Percentiles rank a stretch among this genome's conserved stretches.
These are phyloP conservation scores for Apiotrichum mycotoxinovorans DNA, from an alignment of 1,284 basidiomycete species.

Conservation along the genomic window DNA sequence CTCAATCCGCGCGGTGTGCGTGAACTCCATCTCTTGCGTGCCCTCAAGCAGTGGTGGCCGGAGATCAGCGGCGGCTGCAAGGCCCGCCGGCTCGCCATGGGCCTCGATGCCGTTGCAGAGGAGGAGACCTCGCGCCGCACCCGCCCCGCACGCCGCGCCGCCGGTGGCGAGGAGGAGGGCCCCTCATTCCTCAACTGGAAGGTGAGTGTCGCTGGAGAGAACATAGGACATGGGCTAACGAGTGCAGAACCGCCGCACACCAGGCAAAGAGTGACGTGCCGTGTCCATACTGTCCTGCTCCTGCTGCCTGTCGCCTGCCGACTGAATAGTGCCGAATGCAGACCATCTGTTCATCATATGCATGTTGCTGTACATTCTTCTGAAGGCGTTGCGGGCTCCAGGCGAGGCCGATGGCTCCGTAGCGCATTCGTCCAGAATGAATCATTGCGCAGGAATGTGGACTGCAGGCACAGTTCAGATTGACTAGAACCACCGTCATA, in stretches of 20 bases:
- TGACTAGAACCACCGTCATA: no score
- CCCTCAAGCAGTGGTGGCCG: constrained; percentile 75
- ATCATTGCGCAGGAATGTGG: no score
- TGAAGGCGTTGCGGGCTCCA: no score
- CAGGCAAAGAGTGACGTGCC: constrained; percentile 2
- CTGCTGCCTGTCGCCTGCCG: background rate
- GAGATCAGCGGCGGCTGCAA: constrained; percentile 76
- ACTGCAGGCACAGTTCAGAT: no score
- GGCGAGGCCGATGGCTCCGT: no score
- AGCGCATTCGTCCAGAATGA: no score
- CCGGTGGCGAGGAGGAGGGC: constrained; percentile 23
- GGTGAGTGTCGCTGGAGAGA: constrained; percentile 17
- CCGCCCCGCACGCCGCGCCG: constrained; percentile 18
- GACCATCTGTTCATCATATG: background rate
- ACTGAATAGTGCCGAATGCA: no score
- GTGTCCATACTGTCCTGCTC: background rate
- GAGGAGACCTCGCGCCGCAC: constrained; percentile 11
- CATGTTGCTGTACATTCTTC: background rate
- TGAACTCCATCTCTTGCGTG: constrained; percentile 75
- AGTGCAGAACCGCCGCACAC: constrained; percentile 5
- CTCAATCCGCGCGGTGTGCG: constrained; percentile 85
- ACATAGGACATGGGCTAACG: background rate
- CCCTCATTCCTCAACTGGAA: constrained; percentile 38
- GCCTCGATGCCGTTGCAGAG: constrained; percentile 25
- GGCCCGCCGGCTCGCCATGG: constrained; percentile 28